Percentiles rank a stretch among this genome's conserved stretches.
These are phyloP conservation scores for Xylaria sp. DNA, from an alignment of 2,329 filamentous ascomycete species.

Conservation along the genomic window DNA sequence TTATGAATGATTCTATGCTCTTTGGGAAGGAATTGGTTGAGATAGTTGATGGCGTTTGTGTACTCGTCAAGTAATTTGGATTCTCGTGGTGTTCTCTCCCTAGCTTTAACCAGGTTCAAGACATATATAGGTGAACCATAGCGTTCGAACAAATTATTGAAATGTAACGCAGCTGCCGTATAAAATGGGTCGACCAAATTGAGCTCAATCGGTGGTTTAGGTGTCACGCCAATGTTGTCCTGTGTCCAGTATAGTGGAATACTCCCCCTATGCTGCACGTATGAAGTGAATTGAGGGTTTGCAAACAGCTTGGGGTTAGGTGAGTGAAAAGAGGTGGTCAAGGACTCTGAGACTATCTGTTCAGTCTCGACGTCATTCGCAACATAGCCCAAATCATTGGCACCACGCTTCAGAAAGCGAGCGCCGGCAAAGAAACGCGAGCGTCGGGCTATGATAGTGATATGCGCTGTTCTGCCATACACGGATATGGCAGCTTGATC, in stretches of 20 bases:
- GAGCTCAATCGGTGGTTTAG: conserved; percentile 94
- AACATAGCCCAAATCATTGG: conserved; percentile 94
- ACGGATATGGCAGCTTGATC: conserved; percentile 88
- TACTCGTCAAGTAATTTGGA: conserved; percentile 91
- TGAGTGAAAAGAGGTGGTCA: conserved; percentile 95
- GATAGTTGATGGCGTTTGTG: conserved; percentile 85
- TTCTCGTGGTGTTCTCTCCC: conserved; percentile 89
- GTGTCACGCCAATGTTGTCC: conserved; percentile 92
- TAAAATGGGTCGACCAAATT: conserved; percentile 98
- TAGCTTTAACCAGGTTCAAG: conserved; percentile 88
- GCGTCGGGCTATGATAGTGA: conserved; percentile 91
- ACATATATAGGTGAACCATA: conserved; percentile 94
- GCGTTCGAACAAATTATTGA: conserved; percentile 91
- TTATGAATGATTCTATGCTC: conserved; percentile 91
- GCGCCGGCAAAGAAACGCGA: conserved; percentile 95
- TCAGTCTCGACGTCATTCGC: conserved; percentile 99
- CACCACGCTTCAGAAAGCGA: conserved; percentile 91
- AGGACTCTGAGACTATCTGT: conserved; percentile 94
- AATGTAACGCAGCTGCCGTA: conserved; percentile 90
- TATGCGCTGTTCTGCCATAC: conserved; percentile 88
- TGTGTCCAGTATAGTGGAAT: conserved; percentile 98
- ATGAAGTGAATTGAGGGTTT: conserved; percentile 93
- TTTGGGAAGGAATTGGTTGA: conserved; percentile 90
- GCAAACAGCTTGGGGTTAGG: conserved; percentile 86
- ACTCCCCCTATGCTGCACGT: conserved; percentile 95